Percentiles rank a stretch among this genome's conserved stretches.
Conservation (phyloP, 441 rosid species). For the Lepidium campestre region DNA sequence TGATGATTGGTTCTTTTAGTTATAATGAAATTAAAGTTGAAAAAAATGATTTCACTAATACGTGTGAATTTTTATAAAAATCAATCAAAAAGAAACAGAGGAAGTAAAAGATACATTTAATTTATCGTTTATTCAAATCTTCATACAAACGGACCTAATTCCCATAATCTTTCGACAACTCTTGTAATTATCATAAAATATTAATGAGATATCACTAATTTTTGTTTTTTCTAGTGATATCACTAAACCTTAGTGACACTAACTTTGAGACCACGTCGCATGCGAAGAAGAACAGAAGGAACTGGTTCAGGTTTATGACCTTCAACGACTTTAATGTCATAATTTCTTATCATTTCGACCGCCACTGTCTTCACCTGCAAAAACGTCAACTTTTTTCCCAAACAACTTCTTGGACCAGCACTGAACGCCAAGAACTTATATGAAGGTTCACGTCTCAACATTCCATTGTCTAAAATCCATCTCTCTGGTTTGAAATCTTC, state of each 20-base stretch:
- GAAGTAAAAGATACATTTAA: too few species aligned
- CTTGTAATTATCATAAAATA: too few species aligned
- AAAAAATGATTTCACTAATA: too few species aligned
- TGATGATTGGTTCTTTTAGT: too few species aligned
- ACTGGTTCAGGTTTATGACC: constrained; percentile 24
- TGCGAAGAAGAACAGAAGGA: constrained; percentile 29
- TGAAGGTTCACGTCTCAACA: constrained; percentile 40
- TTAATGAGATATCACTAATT: too few species aligned
- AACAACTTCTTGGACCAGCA: constrained; percentile 60
- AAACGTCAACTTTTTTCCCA: constrained; percentile 44
- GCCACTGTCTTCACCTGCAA: constrained; percentile 40
- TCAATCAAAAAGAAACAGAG: too few species aligned
- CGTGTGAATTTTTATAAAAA: too few species aligned
- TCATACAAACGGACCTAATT: too few species aligned
- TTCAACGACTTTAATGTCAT: constrained; percentile 28
- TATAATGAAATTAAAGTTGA: too few species aligned
- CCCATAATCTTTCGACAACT: too few species aligned
- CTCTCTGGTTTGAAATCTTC: background rate
- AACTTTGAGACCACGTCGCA: constrained; percentile 27
- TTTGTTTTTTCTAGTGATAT: background rate
- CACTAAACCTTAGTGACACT: background rate
- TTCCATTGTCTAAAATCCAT: background rate
- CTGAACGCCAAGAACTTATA: constrained; percentile 55
- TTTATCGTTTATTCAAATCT: too few species aligned
- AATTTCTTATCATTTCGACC: constrained; percentile 22